Evolutionary conservation across 75 land plant species (phyloP).

Genomic region (Adiantum capillusveneris): DNA sequence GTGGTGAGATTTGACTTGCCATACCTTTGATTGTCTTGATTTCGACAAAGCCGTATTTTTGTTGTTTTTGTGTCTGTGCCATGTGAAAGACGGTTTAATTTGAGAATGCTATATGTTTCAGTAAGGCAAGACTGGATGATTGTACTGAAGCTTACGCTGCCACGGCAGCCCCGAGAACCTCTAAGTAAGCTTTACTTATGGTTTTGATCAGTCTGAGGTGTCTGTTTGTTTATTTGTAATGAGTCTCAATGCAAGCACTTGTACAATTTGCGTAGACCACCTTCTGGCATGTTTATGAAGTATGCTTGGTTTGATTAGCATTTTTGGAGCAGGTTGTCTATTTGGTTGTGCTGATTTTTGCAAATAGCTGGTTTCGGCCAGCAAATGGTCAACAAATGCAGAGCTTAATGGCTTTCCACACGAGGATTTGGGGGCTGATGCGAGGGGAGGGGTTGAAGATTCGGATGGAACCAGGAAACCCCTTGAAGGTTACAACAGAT

Average conservation of each 20-base stretch:
- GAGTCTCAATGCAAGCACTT: neutral
- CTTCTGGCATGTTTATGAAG: too few relatives aligned
- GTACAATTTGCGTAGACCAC: too few relatives aligned
- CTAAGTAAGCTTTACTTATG: constrained; percentile 7
- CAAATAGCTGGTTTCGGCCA: constrained; percentile 4
- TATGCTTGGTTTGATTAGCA: too few relatives aligned
- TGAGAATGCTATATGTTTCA: constrained; percentile 4
- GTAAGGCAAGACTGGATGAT: constrained; percentile 24
- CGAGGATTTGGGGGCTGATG: neutral
- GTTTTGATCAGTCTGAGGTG: too few relatives aligned
- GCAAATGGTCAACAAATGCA: neutral
- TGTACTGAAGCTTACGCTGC: constrained; percentile 13
- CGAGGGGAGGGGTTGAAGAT: too few relatives aligned
- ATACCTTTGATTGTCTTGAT: too few relatives aligned
- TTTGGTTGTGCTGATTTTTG: constrained; percentile 2
- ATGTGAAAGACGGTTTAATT: too few relatives aligned
- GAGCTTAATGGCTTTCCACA: neutral
- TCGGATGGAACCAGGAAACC: neutral
- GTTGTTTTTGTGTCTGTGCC: too few relatives aligned
- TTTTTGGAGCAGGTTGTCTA: too few relatives aligned
- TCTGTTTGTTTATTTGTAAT: neutral
- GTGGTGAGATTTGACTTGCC: too few relatives aligned
- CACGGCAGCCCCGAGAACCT: neutral
- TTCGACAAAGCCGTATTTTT: too few relatives aligned
- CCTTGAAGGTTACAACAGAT: neutral